phyloP scores from a whole-genome alignment of 108 stramenopile species.

The Conticribra weissflogii region DNA sequence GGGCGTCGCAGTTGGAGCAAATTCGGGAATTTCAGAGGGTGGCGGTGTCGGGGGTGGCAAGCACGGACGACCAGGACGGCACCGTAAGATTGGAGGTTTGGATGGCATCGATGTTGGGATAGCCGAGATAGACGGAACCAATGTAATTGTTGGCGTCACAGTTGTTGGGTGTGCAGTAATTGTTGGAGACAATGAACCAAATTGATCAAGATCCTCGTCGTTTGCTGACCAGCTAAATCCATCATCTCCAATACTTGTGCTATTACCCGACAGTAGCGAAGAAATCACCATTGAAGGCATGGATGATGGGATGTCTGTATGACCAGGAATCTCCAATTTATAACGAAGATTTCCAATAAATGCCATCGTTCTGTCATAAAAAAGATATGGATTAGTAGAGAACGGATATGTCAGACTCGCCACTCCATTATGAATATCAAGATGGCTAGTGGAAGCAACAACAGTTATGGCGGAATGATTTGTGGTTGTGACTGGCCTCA shows the following conservation, averaged over 20 bases:
- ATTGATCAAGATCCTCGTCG: not conserved
- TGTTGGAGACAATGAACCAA: not conserved
- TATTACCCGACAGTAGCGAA: not conserved
- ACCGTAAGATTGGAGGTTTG: slow-evolving; percentile 9
- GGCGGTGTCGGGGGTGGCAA: not conserved
- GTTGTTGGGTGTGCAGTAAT: not conserved
- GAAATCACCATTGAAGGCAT: not conserved
- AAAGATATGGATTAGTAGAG: not conserved
- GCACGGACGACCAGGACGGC: slow-evolving; percentile 23
- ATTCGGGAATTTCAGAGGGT: not conserved
- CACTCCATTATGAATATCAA: slow-evolving; percentile 23
- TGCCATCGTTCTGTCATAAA: slow-evolving; percentile 2
- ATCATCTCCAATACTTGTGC: not conserved
- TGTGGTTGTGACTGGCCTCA: not conserved
- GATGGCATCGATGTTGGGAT: slow-evolving; percentile 4
- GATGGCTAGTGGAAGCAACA: slow-evolving; percentile 11
- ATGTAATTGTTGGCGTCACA: not conserved
- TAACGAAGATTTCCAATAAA: slow-evolving; percentile 29
- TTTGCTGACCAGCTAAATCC: not conserved
- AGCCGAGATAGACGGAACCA: not conserved
- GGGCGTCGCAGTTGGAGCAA: not conserved
- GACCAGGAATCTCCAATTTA: not conserved
- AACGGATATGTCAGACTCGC: slow-evolving; percentile 20
- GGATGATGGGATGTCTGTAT: not conserved
- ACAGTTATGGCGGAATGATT: not conserved